phyloP scores from a whole-genome alignment of 108 stramenopile species.

The Nitzschia inconspicua region DNA sequence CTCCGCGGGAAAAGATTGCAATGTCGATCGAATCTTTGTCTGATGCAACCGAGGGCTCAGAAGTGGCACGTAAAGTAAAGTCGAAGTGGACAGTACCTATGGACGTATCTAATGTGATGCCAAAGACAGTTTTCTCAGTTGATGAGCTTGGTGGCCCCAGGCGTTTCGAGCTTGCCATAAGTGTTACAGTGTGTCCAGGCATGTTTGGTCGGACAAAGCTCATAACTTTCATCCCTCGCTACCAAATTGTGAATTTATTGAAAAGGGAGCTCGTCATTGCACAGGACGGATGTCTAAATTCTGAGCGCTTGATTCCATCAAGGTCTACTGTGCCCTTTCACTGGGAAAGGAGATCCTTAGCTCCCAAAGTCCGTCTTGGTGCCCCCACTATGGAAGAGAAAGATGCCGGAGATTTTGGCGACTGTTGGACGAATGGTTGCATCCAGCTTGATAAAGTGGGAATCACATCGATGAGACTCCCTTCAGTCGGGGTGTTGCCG shows the following conservation, averaged over 20 bases:
- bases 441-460: constrained; percentile 72
- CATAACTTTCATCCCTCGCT: constrained; percentile 65
- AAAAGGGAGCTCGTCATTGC: constrained; percentile 50
- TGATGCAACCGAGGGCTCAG: constrained; percentile 5
- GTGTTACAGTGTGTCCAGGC: constrained; percentile 59
- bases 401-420: constrained; percentile 22
- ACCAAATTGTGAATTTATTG: constrained; percentile 72
- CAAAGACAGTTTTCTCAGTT: constrained; percentile 63
- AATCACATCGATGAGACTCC: constrained; percentile 69
- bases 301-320: constrained; percentile 43
- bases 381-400: constrained; percentile 30
- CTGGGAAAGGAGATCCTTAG: constrained; percentile 50
- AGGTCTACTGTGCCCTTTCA: constrained; percentile 63
- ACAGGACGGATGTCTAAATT: constrained; percentile 57
- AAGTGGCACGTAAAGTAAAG: constrained; percentile 6
- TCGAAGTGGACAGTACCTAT: constrained; percentile 68
- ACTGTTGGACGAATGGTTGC: constrained; percentile 62
- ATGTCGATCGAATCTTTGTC: constrained; percentile 48
- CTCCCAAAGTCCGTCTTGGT: constrained; percentile 49
- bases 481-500: constrained; percentile 22
- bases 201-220: constrained; percentile 61
- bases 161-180: constrained; percentile 68
- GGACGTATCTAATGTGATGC: constrained; percentile 74
- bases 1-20: constrained; percentile 49
- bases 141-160: constrained; percentile 54